Conservation (phyloP, 306 rosid genomes). For the Carpinus viminea region DNA sequence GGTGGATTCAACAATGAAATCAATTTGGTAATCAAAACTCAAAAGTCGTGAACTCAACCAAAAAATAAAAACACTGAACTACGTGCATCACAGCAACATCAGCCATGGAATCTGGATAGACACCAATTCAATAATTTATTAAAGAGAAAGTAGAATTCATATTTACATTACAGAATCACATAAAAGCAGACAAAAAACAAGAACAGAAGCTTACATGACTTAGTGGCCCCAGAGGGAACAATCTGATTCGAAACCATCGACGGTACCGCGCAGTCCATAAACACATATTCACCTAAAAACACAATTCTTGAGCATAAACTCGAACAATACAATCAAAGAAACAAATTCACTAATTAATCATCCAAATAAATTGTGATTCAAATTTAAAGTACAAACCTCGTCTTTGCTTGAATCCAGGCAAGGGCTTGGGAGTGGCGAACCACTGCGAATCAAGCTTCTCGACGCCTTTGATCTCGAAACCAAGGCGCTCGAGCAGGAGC, state of each 20-base stretch:
- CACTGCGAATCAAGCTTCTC: slow-evolving; percentile 90
- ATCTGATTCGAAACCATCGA: slow-evolving; percentile 74
- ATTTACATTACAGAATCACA: neutral
- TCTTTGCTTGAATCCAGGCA: slow-evolving; percentile 75
- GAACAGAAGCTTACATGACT: slow-evolving; percentile 69
- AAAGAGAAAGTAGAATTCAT: neutral
- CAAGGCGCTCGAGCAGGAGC: slow-evolving; percentile 69
- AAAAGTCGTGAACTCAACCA: neutral
- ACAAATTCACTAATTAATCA: neutral
- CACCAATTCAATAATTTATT: too few relatives aligned
- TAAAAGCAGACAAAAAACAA: neutral
- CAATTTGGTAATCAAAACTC: neutral
- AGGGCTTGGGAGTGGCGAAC: slow-evolving; percentile 84
- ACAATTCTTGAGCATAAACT: slow-evolving; percentile 1
- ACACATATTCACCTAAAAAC: slow-evolving; percentile 71
- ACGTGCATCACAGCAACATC: too few relatives aligned
- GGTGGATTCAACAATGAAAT: neutral
- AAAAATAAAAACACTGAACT: neutral
- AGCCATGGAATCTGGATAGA: too few relatives aligned
- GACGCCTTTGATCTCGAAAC: slow-evolving; percentile 81
- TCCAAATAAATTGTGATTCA: neutral
- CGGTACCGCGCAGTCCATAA: slow-evolving; percentile 65
- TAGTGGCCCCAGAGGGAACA: slow-evolving; percentile 62
- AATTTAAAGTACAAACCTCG: slow-evolving; percentile 49
- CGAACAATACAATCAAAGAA: slow-evolving; percentile 20